Evolutionary conservation across 306 rosid species (phyloP), one percentile per base, ranked within the genome.

Genomic region (Lablab purpureus): DNA sequence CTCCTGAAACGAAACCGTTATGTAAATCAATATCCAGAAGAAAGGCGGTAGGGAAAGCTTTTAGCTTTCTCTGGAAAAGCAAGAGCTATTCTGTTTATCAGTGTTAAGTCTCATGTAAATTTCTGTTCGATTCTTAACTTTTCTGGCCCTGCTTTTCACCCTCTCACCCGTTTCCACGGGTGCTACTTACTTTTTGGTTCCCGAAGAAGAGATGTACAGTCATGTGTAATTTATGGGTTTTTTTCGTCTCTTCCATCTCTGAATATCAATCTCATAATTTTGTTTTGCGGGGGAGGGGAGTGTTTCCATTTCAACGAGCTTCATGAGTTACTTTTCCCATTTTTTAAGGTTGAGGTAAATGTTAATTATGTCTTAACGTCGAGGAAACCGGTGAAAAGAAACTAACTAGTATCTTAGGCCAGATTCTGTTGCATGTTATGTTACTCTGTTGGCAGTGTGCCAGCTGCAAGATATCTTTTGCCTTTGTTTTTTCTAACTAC

Each of bases 21-120:
- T 88, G 84, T 77, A 93, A 91, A 81, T 82, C 96, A 3, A 30
- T 86, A 28, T 91, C 98, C 8, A 89, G 86, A 81, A 89, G 89
- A 83, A 93, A 85, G 89, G 91, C 88, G 87, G 45, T 40, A 40
- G 92, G 90, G 68, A 93, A 84, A 84, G 89, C 92, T 37, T 82
- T 93, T 49, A 84, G 91, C 83, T 91, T 89, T 75, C 85, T 93
- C 15, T 81, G 90, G 86, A 93, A 89, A 88, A 93, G 87, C 84
- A 93, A 85, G 86, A 88, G 93, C 82, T 91, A 87, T 71, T 93
- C 98, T 52, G 87, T 91, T 75, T 91, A 82, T 71, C 94, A 93
- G 64, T 85, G 96, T 88, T 93, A 83, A 80, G 74, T 25, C 65
- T 70, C 62, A 30, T 52, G 93, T 88, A 87, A 84, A 91, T 79